These are phyloP conservation scores for Leishmania tropica DNA, from an alignment of 208 protist species.

Conservation along the genomic window DNA sequence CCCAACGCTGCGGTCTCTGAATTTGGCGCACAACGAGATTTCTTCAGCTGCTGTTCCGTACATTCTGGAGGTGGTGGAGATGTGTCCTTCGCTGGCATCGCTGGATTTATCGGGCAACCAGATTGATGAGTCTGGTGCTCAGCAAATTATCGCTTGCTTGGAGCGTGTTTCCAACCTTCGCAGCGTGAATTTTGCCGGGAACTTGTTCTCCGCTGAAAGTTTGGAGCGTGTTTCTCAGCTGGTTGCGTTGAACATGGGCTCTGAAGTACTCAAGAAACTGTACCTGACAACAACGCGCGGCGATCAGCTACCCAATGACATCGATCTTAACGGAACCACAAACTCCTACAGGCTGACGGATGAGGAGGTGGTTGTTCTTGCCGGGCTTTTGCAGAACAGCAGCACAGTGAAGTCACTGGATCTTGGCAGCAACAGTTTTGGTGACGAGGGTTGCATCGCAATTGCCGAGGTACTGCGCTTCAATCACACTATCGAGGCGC, in stretches of 20 bases:
- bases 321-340: slow-evolving; percentile 67
- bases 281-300: slow-evolving; percentile 48
- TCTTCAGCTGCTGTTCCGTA: slow-evolving; percentile 55
- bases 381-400: slow-evolving; percentile 46
- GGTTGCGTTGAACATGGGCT: slow-evolving; percentile 72
- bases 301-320: slow-evolving; percentile 37
- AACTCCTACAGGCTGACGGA: slow-evolving; percentile 63
- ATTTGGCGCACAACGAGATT: slow-evolving; percentile 75
- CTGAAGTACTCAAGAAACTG: slow-evolving; percentile 67
- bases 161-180: slow-evolving; percentile 47
- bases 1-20: slow-evolving; percentile 41
- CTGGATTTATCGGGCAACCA: slow-evolving; percentile 77
- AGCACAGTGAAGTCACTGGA: slow-evolving; percentile 60
- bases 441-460: slow-evolving; percentile 67
- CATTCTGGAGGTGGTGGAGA: slow-evolving; percentile 62
- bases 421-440: slow-evolving; percentile 78
- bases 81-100: slow-evolving; percentile 43
- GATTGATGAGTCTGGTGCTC: slow-evolving; percentile 66
- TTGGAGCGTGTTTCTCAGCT: slow-evolving; percentile 59
- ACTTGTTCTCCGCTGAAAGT: slow-evolving; percentile 49
- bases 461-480: slow-evolving; percentile 80
- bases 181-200: slow-evolving; percentile 49
- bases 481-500: slow-evolving; percentile 70
- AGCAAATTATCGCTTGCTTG: slow-evolving; percentile 46
- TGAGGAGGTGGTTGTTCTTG: slow-evolving; percentile 66